Base-by-base conservation (phyloP, 2,329 filamentous ascomycete species). In the Alternaria atra region DNA sequence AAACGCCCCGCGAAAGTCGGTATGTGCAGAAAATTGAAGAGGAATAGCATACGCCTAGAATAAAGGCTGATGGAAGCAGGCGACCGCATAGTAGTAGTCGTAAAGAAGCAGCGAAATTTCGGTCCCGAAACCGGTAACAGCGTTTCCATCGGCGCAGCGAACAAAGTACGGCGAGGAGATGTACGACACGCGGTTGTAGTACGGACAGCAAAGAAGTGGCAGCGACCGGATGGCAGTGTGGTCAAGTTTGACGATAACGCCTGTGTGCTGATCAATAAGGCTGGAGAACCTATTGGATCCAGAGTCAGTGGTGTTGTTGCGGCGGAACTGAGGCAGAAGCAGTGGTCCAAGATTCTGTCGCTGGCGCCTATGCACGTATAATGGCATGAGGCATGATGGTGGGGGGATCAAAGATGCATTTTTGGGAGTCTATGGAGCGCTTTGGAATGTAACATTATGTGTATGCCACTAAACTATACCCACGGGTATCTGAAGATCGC, bases 311-410 rank as follows among this genome's bases (percentile, higher is more conserved):
- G 94, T 68, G 88, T 98, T 44, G 95, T 99, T 44, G 95, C 93
- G 60, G 86, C 89, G 30, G 95, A 99, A 84, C 81, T 99, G 79
- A 89, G 92, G 78, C 88, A 92, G 77, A 95, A 92, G 85, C 91
- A 97, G 83, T 99, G 95, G 95, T 97, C 93, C 73, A 99, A 98
- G 87, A 98, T 99, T 73, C 81, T 99, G 77, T 97, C 92, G 71
- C 87, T 99, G 86, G 95, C 95, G 55, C 94, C 95, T 47, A 89
- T 91, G 87, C 88, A 92, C 80, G 81, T 91, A 78, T 91, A 54
- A 39, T 40, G 8, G 20, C 40, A 29, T 25, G 10, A 20, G 35
- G 29, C 39, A 27, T 13, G 10, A 23, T 35, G 52, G 44, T 55
- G 29, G 50, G 55, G 53, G 29, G 17, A 46, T 27, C 35, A 46